A percentile compares a stretch with the other conserved stretches of the same genome.
Evolutionary conservation across 2,329 filamentous ascomycete species (phyloP).

Genomic region (Diaporthe amygdali): DNA sequence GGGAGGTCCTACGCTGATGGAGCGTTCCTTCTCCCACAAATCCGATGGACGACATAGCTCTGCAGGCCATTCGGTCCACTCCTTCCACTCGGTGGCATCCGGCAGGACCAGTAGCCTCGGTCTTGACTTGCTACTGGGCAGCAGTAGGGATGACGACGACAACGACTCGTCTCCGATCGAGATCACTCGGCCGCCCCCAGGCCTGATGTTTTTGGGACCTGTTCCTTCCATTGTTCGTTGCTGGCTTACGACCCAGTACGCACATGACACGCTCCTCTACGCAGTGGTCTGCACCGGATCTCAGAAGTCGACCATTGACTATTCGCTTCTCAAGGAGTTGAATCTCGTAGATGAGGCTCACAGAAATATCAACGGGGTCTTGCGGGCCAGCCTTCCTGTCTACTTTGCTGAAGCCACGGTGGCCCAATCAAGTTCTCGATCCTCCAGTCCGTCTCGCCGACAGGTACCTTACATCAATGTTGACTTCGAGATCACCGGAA

Average conservation of each 20-base stretch:
- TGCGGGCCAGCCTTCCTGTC: slow-evolving; percentile 77
- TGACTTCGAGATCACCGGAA: slow-evolving; percentile 75
- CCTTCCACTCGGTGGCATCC: slow-evolving; percentile 73
- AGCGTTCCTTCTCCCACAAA: slow-evolving; percentile 91
- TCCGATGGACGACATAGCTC: slow-evolving; percentile 96
- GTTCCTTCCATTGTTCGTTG: slow-evolving; percentile 95
- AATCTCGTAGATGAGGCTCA: slow-evolving; percentile 71
- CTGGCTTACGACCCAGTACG: slow-evolving; percentile 91
- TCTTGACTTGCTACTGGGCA: slow-evolving; percentile 71
- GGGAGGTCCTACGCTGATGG: slow-evolving; percentile 80
- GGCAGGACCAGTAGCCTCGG: slow-evolving; percentile 88
- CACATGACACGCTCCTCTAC: slow-evolving; percentile 86
- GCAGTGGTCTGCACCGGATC: slow-evolving; percentile 93
- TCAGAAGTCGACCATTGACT: slow-evolving; percentile 82
- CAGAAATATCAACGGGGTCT: slow-evolving; percentile 67
- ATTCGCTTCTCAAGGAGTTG: slow-evolving; percentile 75
- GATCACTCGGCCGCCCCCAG: slow-evolving; percentile 78
- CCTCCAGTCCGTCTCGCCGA: slow-evolving; percentile 68
- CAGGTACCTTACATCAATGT: slow-evolving; percentile 84
- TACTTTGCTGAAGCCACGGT: slow-evolving; percentile 92
- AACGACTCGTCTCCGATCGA: slow-evolving; percentile 65
- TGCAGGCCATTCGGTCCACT: slow-evolving; percentile 77
- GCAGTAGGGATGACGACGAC: slow-evolving; percentile 60
- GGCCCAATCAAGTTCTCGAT: slow-evolving; percentile 74
- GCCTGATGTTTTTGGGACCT: slow-evolving; percentile 83